Base-by-base conservation (phyloP, 164 flowering plant species). In the Tinospora cordifolia region DNA sequence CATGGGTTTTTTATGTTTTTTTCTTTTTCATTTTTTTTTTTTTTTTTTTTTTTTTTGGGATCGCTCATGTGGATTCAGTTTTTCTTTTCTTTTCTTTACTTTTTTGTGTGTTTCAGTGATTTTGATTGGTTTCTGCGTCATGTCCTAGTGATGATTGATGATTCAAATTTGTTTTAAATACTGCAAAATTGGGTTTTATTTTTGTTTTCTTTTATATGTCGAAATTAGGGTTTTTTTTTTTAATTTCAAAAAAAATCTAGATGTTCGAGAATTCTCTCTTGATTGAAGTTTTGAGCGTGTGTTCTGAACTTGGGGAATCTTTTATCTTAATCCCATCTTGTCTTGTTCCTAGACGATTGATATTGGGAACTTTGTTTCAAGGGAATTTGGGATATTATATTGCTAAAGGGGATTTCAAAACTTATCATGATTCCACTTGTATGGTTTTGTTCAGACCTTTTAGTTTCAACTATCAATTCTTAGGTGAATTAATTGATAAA, bases 1-100 rank as follows among this genome's bases (percentile, higher is more conserved):
- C 17, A 22, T 25, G 13, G 9, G 34, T 27, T 51, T 17, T 17
- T 69, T 44, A 65, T 6, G 39, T 19, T 15, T 27, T 63, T 60
- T 60, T 13, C 34, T n/a, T 67, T 41, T 75, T 62, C 24, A 5
- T 6, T 54, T 19, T 54, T 30, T 30, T 30, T 30, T 30, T 30
- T 30, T 30, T 30, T 30, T 30, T 30, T n/a, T n/a, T 34, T n/a
- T 67, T 41, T 71, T 67, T 41, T 71, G 17, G 36, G 51, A 8
- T 66, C 39, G 62, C 26, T 51, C 14, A 5, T 62, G 30, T 27
- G 57, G 24, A 19, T 75, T 62, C 24, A 5, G 21, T 54, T 19
- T 54, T 30, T 30, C 4, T 30, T 30, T 30, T 30, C 4, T 30
- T 30, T 30, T 30, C 4, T 30, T 30, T n/a, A n/a, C n/a, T n/a